Evolutionary conservation across 208 protist genomes (phyloP), one percentile per base, ranked within the genome.

Genomic region (Acanthamoeba culbertsoni): DNA sequence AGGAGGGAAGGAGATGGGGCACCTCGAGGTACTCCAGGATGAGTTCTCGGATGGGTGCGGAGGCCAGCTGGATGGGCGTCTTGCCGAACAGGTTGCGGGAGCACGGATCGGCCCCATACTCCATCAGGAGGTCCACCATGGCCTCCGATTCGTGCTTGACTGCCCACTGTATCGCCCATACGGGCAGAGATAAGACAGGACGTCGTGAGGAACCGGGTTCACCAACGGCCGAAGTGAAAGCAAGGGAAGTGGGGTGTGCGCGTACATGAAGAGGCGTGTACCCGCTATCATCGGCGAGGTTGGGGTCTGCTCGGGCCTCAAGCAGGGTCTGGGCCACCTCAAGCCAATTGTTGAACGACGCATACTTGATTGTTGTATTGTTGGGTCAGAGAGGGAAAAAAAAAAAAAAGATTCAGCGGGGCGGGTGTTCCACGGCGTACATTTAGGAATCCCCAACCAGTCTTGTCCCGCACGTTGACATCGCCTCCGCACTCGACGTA

Each of bases 401-500:
- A 35, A 65, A 28, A 4, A 65, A 28, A 12, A 12, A 28, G 59
- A 35, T 12, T 8, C n/a, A n/a, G n/a, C 2, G 59, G 6, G 59
- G 12, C 1, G 59, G 28, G 18, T 62, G 55, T 18, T 3, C 18
- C 26, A 35, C 12, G 40, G 31, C 63, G 40, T 82, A 82, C 71
- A 20, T 82, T 82, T 37, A 82, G 71, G 45, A 55, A 82, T 14
- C 71, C 71, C 71, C 71, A 82, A 0, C 71, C 71, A 26, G 71
- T 82, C 71, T 82, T 82, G 71, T 82, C 71, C 23, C 71, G 71
- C 37, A 82, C 71, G 71, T 82, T 82, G 37, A 55, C 42, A 20
- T 82, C 71, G 42, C 71, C 71, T 37, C 71, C 71, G 28, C 53
- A 37, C 42, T 37, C 71, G 20, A 82, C 71, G 71, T 82, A 82